Evolutionary conservation across 139 green algal genomes (phyloP).

Genomic region (Chlorella sp.): DNA sequence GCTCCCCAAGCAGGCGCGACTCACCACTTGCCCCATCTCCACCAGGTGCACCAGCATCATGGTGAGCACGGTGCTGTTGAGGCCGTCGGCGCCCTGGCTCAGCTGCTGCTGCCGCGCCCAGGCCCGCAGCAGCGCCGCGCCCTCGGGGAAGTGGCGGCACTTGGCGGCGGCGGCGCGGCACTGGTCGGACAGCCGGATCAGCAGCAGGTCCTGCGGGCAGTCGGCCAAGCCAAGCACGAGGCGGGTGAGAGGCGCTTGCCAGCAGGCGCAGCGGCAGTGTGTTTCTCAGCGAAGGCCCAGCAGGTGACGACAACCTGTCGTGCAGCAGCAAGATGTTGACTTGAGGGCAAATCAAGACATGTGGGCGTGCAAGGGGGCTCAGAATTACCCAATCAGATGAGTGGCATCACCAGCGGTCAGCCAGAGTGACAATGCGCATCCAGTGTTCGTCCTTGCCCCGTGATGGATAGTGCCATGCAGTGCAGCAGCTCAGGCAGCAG

Average conservation of each 20-base stretch:
- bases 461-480: not conserved
- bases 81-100: conserved; percentile 48
- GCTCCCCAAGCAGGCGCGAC: not conserved
- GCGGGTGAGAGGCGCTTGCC: not conserved
- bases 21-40: conserved; percentile 54
- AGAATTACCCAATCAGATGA: conserved; percentile 47
- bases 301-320: too few species aligned
- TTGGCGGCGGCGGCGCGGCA: conserved; percentile 40
- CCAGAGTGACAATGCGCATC: conserved; percentile 28
- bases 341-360: not conserved
- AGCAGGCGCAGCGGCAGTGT: not conserved
- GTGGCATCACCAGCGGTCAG: conserved; percentile 30
- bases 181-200: conserved; percentile 32
- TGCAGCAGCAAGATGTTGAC: too few species aligned
- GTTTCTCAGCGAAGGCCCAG: too few species aligned
- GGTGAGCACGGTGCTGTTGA: conserved; percentile 58
- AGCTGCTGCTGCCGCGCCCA: conserved; percentile 70
- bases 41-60: conserved; percentile 66
- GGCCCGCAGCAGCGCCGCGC: conserved; percentile 66
- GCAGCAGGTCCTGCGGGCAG: conserved; percentile 56
- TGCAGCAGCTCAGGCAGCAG: not conserved
- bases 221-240: not conserved
- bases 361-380: conserved; percentile 1
- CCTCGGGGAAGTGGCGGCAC: conserved; percentile 52
- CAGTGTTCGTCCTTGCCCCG: conserved; percentile 20